Base-by-base conservation (phyloP, 331 rosid genomes). In the Arachis monticola region DNA sequence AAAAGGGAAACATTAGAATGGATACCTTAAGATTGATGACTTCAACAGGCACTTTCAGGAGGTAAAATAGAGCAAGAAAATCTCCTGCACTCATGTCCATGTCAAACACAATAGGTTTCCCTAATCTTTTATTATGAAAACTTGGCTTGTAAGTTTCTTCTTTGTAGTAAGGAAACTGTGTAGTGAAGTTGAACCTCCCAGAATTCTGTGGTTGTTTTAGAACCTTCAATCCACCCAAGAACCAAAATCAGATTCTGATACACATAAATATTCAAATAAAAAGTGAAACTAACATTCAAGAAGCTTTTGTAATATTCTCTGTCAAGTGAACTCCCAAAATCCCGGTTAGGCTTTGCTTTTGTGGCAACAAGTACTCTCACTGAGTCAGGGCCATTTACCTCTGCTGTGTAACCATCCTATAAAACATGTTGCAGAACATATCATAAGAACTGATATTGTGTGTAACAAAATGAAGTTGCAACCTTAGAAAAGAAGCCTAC, bases 11-110 rank as follows among this genome's bases (percentile, higher is more conserved):
- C 50, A 51, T 4, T 5, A 73, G 56, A 64, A 32, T 83, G 56
- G 60, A 32, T 83, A 93, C 98, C 93, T 82, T 92, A 17, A 94
- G 90, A 72, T 94, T 71, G 78, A 90, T 87, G 56, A 81, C 85
- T 84, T 94, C 84, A 14, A 88, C 88, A 41, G 97, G 93, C 12
- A 94, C 87, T 90, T 94, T 94, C 11, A 94, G 85, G 63, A 94
- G 96, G 67, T 90, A 94, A 67, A 94, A 80, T 53, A 94, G 80
- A 63, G 99, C 84, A 5, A 90, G 85, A 83, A 94, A 92, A 70
- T 94, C 99, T 79, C 99, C 99, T 17, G 89, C 90, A 73, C 99
- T 92, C 97, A 94, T 94, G 78, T 94, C 99, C 96, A 90, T 90
- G 87, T 94, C 97, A 77, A 94, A 87, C 35, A 94, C 88, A 73